Evolutionary conservation across 2,329 filamentous ascomycete genomes (phyloP).

Genomic region (Neofusicoccum ribis): DNA sequence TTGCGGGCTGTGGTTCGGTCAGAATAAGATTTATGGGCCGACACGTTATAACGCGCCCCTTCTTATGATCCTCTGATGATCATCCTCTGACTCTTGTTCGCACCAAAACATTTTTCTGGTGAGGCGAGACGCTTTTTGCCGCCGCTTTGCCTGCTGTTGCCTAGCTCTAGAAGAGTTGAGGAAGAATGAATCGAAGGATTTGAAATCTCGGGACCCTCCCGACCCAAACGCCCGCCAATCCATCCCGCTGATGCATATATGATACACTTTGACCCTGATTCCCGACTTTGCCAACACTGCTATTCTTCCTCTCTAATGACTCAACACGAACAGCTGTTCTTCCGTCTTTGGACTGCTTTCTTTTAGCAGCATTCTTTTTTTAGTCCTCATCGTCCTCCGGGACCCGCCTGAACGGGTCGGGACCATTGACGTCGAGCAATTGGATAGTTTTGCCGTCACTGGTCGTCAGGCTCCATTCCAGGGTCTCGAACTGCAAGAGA

Average conservation of each 20-base stretch:
- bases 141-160: background rate
- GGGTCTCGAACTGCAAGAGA: conserved; percentile 71
- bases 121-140: background rate
- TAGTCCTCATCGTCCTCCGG: conserved; percentile 9
- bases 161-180: background rate
- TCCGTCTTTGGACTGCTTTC: background rate
- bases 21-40: conserved; percentile 4
- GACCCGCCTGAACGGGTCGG: conserved; percentile 62
- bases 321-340: background rate
- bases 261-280: background rate
- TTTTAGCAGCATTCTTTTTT: background rate
- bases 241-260: conserved; percentile 16
- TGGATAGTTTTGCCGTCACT: conserved; percentile 69
- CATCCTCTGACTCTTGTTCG: background rate
- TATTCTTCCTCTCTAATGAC: background rate
- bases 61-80: background rate
- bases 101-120: conserved; percentile 1
- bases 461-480: conserved; percentile 82
- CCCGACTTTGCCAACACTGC: background rate
- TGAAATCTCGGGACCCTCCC: background rate
- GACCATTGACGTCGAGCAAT: conserved; percentile 65
- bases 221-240: background rate
- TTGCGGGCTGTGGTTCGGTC: background rate
- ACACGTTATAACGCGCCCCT: background rate
- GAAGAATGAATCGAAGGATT: conserved; percentile 2